Conservation (phyloP, 176 grass and related monocot species). For the Triticum monococcum region DNA sequence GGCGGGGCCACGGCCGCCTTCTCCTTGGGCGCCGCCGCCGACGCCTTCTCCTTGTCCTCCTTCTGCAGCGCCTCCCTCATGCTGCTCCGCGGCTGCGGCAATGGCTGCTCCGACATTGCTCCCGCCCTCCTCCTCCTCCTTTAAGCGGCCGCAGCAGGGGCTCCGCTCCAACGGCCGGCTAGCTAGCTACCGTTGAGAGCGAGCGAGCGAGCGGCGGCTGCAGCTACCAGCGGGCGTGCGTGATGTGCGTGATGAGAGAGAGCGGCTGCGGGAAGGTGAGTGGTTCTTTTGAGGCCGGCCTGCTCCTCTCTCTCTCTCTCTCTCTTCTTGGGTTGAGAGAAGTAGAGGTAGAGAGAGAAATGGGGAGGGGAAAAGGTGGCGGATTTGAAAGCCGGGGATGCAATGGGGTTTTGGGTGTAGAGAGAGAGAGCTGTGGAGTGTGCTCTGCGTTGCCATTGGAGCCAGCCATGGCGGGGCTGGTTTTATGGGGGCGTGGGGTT, state of each 20-base stretch:
- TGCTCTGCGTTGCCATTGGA: not conserved
- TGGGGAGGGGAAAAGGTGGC: constrained; percentile 25
- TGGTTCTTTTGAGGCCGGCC: constrained; percentile 51
- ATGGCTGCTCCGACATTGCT: constrained; percentile 64
- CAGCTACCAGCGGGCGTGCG: not conserved
- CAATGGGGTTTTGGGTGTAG: constrained; percentile 42
- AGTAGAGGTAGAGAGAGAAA: constrained; percentile 3
- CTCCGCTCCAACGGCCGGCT: not conserved
- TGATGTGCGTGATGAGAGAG: not conserved
- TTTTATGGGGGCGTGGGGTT: constrained; percentile 51
- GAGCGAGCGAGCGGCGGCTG: not conserved
- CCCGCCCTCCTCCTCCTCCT: not conserved
- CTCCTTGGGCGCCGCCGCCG: constrained; percentile 26
- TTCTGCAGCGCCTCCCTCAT: constrained; percentile 81
- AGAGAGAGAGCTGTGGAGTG: not conserved
- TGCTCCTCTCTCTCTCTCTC: not conserved
- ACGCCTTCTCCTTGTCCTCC: constrained; percentile 73
- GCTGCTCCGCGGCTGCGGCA: constrained; percentile 69
- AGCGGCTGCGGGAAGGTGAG: not conserved
- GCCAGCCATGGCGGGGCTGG: constrained; percentile 11
- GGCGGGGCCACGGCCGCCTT: constrained; percentile 23
- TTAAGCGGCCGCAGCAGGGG: not conserved
- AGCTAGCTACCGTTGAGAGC: not conserved
- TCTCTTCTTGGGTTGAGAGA: not conserved
- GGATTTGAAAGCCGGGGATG: constrained; percentile 43